Evolutionary conservation across 176 grass and related monocot genomes (phyloP), one percentile per base, ranked within the genome.

Genomic region (Rhynchospora breviuscula): DNA sequence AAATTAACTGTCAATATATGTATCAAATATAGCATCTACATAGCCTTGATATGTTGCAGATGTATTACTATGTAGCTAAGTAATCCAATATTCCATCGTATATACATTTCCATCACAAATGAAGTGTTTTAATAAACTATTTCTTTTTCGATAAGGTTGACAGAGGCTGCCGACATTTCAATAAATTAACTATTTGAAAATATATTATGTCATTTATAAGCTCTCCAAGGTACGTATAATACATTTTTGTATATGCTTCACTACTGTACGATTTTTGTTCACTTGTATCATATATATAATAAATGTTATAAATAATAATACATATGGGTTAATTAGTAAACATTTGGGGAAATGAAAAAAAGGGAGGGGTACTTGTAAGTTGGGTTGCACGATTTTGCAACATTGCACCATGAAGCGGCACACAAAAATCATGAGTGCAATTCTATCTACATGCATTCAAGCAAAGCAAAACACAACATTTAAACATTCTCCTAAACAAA

Each of bases 331-430:
- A 6, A 73, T 73, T 73, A 49, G 69, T 49, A 22, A 22, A 49
- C 49, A 9, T 52, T 75, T 51, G 18, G 70, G 5, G 10, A n/a
- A 13, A 73, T 52, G 21, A 21, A 51, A 7, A 25, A 13, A 5
- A 9, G 48, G 15, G 22, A 6, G 13, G 13, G 19, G 2, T 72
- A 72, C 49, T 82, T 53, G 63, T 21, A 62, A 66, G 59, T 67
- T 33, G 61, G 67, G 44, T 82, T 82, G 80, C 80, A 53, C 62
- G 62, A 82, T 68, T 82, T 82, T 82, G 80, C 80, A 53, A 21
- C 80, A 82, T 68, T 82, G 60, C 80, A 82, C 80, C 62, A 68
- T 35, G 14, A 63, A 63, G 58, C 40, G 62, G 9, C 43, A 67
- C 22, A 82, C 21, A 67, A 48, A 81, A 60, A 14, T 64, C 79